A percentile compares a stretch with the other conserved stretches of the same genome.
Conservation (phyloP, 768 basidiomycete genomes). For the Phlebiopsis gigantea region DNA sequence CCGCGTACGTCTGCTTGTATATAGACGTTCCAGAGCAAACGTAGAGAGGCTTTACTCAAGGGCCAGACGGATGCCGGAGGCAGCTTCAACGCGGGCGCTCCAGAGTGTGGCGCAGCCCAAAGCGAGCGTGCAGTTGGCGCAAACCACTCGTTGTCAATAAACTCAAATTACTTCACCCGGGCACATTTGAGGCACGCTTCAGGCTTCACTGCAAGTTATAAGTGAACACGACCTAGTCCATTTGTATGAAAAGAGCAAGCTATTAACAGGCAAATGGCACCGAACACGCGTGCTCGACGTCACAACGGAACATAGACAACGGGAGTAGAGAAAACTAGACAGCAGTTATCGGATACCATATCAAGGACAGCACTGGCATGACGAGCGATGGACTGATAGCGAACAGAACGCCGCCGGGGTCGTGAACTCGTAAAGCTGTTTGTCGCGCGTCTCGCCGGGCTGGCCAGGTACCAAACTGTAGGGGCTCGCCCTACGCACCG, state of each 20-base stretch:
- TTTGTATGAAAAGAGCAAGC: slow-evolving; percentile 7
- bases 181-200: neutral
- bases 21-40: too few species aligned
- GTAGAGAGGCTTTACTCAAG: too few species aligned
- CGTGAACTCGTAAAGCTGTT: slow-evolving; percentile 31
- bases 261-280: slow-evolving; percentile 6
- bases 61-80: neutral
- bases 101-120: neutral
- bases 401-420: slow-evolving; percentile 39
- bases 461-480: slow-evolving; percentile 7
- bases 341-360: slow-evolving; percentile 12
- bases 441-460: slow-evolving; percentile 17
- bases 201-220: neutral
- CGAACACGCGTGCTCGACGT: neutral
- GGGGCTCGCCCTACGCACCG: slow-evolving; percentile 8
- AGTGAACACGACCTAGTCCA: slow-evolving; percentile 10
- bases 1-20: too few species aligned
- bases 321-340: neutral
- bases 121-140: neutral
- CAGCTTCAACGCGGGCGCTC: neutral
- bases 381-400: slow-evolving; percentile 19
- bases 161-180: neutral
- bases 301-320: slow-evolving; percentile 1
- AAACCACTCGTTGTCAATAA: neutral
- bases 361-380: slow-evolving; percentile 18